Conservation (phyloP, 2,329 filamentous ascomycete genomes). For the Alternaria sp. region DNA sequence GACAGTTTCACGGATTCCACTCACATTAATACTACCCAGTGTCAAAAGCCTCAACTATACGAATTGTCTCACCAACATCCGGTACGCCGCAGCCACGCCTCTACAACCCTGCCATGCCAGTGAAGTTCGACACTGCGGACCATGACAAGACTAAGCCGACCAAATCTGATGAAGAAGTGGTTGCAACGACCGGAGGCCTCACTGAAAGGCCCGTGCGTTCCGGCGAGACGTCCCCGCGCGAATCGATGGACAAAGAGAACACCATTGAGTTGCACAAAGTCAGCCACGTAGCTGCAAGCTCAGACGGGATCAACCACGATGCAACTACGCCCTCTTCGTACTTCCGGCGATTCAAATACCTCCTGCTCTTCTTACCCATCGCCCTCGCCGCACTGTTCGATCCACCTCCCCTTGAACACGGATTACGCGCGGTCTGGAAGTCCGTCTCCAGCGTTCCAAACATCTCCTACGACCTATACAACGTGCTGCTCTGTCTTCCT, state of each 20-base stretch:
- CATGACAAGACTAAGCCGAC: background rate
- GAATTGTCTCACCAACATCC: background rate
- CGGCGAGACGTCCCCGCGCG: background rate
- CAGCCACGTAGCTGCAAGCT: background rate
- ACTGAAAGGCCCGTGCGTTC: background rate
- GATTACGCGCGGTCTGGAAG: background rate
- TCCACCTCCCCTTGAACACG: background rate
- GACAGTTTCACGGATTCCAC: background rate
- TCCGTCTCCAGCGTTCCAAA: background rate
- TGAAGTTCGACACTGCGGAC: background rate
- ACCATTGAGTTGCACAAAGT: background rate
- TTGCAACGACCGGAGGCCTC: background rate
- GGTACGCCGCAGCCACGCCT: background rate
- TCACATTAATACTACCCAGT: background rate
- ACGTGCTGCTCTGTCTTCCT: background rate
- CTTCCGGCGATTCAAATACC: background rate
- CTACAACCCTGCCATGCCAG: background rate
- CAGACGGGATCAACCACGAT: background rate
- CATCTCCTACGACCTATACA: background rate
- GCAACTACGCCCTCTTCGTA: background rate
- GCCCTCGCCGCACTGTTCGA: background rate
- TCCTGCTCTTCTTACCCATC: background rate
- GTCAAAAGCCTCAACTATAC: background rate
- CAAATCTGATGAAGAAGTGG: background rate
- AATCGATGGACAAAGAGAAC: background rate